Base-by-base conservation (phyloP, 2,329 filamentous ascomycete genomes). In the Plectosphaerella plurivora region DNA sequence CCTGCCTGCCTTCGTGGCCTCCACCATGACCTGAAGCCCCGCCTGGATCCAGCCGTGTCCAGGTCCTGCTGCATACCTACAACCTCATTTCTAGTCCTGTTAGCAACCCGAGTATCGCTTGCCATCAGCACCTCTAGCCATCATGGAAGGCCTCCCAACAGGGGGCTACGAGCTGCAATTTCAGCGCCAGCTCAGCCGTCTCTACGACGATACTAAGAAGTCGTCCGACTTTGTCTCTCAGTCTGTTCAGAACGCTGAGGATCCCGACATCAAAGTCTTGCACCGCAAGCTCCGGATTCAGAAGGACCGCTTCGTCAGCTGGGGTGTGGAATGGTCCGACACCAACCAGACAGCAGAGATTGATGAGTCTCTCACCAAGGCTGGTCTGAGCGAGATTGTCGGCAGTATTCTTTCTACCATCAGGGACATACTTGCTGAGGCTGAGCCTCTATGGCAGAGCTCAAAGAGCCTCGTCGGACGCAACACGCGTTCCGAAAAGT, bases 281-380 rank as follows among this genome's bases (percentile, higher is more conserved):
- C 86, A 91, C 65, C 84, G 87, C 57, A 90, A 89, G 66, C 81
- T 91, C 58, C 82, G 87, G 57, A 91, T 91, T 59, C 89, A 92
- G 62, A 90, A 89, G 66, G 87, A 91, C 70, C 79, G 89, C 15
- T 75, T 92, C 46, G 84, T 89, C 53, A 87, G 84, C 55, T 93
- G 89, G 89, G 89, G 88, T 0, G 73, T 91, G 50, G 87, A 91
- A 66, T 93, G 89, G 89, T 88, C 84, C 52, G 88, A 91, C 65
- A 83, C 86, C 44, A 71, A 72, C 15, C 79, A 86, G 62, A 77
- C 84, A 54, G 81, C 83, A 61, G 83, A 89, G 66, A 91, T 92
- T 56, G 83, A 87, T 61, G 82, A 85, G 62, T 83, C 82, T 14
- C 73, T 87, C 9, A 88, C 87, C 61, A 85, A 87, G 65, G 86